phyloP scores from a whole-genome alignment of 2,329 filamentous ascomycete species.

The Colletotrichum higginsianum region DNA sequence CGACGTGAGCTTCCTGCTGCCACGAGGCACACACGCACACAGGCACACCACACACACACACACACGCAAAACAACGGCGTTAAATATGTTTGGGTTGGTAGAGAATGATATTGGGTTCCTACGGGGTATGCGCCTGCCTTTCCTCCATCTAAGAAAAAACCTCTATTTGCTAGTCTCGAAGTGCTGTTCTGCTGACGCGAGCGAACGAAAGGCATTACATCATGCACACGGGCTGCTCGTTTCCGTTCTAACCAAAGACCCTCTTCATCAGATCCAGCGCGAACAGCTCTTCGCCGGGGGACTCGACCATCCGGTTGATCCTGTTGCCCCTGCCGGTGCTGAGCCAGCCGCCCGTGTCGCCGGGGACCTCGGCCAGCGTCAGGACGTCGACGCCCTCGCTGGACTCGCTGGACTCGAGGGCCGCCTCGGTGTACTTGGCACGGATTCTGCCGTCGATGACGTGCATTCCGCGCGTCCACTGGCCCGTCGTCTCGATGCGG shows the following conservation, averaged over 20 bases:
- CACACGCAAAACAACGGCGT: constrained; percentile 41
- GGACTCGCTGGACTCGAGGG: constrained; percentile 48
- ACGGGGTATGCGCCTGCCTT: constrained; percentile 42
- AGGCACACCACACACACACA: constrained; percentile 11
- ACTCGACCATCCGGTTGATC: constrained; percentile 79
- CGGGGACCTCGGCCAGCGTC: constrained; percentile 68
- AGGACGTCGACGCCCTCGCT: constrained; percentile 55
- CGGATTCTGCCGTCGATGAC: constrained; percentile 81
- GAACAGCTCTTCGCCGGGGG: constrained; percentile 79
- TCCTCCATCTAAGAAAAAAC: constrained; percentile 25
- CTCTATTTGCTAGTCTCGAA: constrained; percentile 6
- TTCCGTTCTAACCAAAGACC: constrained; percentile 67
- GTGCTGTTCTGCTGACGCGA: constrained; percentile 31
- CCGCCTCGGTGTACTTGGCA: constrained; percentile 64
- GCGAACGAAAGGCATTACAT: not conserved
- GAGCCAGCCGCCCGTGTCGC: constrained; percentile 84
- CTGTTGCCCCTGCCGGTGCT: constrained; percentile 82
- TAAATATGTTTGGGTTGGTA: constrained; percentile 41
- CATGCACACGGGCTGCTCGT: not conserved
- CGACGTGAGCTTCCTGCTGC: constrained; percentile 31
- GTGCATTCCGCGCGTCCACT: constrained; percentile 96
- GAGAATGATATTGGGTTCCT: constrained; percentile 43
- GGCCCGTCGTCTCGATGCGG: constrained; percentile 88
- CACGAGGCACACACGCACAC: constrained; percentile 13
- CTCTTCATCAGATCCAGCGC: constrained; percentile 75